Evolutionary conservation across 768 basidiomycete genomes (phyloP).

Genomic region (Amanita polypyramis): DNA sequence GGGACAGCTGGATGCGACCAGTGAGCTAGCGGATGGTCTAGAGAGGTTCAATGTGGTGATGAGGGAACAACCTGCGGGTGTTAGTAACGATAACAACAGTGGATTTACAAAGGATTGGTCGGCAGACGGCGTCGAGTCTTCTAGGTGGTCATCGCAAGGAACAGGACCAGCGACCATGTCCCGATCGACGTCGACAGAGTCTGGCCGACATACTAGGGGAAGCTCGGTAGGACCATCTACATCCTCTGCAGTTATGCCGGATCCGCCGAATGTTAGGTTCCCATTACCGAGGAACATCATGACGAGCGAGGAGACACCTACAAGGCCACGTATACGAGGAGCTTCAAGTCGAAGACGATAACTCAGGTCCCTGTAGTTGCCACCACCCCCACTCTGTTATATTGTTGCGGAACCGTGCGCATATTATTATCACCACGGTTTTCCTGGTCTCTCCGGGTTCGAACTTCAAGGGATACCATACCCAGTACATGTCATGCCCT

Average conservation of each 20-base stretch:
- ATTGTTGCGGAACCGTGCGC: background rate
- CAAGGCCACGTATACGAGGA: constrained; percentile 44
- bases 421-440: background rate
- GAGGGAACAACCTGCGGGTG: constrained; percentile 8
- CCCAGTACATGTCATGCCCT: background rate
- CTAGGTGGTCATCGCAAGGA: constrained; percentile 18
- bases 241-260: constrained; percentile 3
- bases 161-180: constrained; percentile 11
- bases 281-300: constrained; percentile 20
- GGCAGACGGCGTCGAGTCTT: constrained; percentile 18
- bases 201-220: background rate
- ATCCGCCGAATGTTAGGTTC: constrained; percentile 17
- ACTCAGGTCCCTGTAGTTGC: background rate
- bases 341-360: constrained; percentile 36
- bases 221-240: constrained; percentile 2
- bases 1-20: constrained; percentile 12
- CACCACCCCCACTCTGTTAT: background rate
- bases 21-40: constrained; percentile 7
- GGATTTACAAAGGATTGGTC: constrained; percentile 14
- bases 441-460: background rate
- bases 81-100: constrained; percentile 20
- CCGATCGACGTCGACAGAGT: constrained; percentile 7
- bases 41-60: constrained; percentile 13
- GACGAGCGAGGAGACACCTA: constrained; percentile 42
- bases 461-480: background rate